These are phyloP conservation scores for Botryotinia calthae DNA, from an alignment of 2,329 filamentous ascomycete species.

Conservation along the genomic window DNA sequence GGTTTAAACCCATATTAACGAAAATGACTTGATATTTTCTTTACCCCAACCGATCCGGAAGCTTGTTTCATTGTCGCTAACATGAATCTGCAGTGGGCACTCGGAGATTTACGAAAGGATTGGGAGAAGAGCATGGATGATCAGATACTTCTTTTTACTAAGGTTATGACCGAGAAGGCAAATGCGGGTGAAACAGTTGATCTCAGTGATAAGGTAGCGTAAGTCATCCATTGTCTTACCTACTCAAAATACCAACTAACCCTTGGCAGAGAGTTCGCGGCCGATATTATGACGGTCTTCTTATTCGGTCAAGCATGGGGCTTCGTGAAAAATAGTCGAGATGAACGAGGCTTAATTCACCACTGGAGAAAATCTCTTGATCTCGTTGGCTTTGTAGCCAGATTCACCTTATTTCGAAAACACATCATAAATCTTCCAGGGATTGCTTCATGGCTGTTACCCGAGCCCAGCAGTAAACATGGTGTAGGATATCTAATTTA, in stretches of 20 bases:
- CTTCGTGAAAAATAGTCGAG: slow-evolving; percentile 41
- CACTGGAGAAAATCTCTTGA: slow-evolving; percentile 5
- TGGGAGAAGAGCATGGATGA: slow-evolving; percentile 3
- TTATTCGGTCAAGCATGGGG: slow-evolving; percentile 42
- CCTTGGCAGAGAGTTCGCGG: slow-evolving; percentile 22
- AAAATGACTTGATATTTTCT: too few species aligned
- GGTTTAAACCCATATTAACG: background rate
- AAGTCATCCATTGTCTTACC: background rate
- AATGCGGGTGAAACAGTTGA: background rate
- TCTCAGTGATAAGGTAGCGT: slow-evolving; percentile 12
- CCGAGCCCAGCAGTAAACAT: background rate
- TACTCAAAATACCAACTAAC: background rate
- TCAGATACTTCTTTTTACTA: slow-evolving; percentile 2
- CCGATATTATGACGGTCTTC: slow-evolving; percentile 44
- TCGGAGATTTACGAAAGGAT: background rate
- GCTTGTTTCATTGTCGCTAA: background rate
- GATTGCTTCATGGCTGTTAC: background rate
- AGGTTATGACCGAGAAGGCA: background rate
- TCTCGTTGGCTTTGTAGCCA: background rate
- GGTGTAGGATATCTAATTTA: slow-evolving; percentile 1
- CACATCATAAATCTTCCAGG: background rate
- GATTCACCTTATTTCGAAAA: slow-evolving; percentile 15
- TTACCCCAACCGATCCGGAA: background rate
- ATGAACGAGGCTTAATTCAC: slow-evolving; percentile 40
- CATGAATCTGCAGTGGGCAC: background rate